These are phyloP conservation scores for Arachis stenosperma DNA, from an alignment of 306 rosid species.

Conservation along the genomic window DNA sequence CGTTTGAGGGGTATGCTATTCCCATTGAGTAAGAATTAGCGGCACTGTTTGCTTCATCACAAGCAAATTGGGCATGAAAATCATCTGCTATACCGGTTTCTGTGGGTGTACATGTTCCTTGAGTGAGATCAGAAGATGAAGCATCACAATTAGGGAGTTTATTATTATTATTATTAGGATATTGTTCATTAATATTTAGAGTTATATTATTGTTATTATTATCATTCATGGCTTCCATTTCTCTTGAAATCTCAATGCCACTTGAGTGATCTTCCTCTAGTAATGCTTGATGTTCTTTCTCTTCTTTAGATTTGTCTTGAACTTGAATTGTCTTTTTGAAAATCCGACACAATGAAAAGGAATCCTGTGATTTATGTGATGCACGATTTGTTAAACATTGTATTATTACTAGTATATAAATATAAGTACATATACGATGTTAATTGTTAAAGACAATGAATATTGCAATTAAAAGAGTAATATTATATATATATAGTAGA, in stretches of 20 bases:
- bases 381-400: neutral
- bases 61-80: conserved; percentile 67
- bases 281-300: conserved; percentile 36
- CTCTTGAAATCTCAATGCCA: conserved; percentile 55
- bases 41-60: conserved; percentile 87
- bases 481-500: too few relatives aligned
- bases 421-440: too few relatives aligned
- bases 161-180: conserved; percentile 4
- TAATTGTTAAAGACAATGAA: too few relatives aligned
- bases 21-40: conserved; percentile 55
- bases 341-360: conserved; percentile 89
- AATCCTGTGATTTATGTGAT: conserved; percentile 57
- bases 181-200: too few relatives aligned
- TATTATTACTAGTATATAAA: too few relatives aligned
- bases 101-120: conserved; percentile 70
- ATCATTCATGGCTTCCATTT: conserved; percentile 39
- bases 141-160: conserved; percentile 62
- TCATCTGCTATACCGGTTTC: conserved; percentile 66
- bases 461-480: too few relatives aligned
- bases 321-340: conserved; percentile 77
- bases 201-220: too few relatives aligned
- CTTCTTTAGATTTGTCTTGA: conserved; percentile 49
- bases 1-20: conserved; percentile 54
- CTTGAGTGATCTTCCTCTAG: conserved; percentile 50
- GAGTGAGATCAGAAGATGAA: conserved; percentile 94